Conservation (phyloP, 192 early-diverging fungal genomes). For the Coemansia sp. region DNA sequence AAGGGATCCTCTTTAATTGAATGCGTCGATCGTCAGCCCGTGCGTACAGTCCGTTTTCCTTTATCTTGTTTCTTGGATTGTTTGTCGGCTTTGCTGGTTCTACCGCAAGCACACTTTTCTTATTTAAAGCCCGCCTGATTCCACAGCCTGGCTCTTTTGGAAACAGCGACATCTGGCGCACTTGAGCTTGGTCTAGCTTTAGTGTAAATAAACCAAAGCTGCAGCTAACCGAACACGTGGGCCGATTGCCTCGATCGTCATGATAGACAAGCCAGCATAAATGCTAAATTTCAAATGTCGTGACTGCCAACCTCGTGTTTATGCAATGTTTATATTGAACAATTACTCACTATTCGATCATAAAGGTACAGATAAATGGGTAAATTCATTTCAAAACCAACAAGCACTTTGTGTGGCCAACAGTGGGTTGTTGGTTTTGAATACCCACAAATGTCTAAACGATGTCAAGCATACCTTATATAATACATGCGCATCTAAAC, state of each 20-base stretch:
- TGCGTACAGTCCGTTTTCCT: neutral
- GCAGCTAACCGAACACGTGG: neutral
- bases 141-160: neutral
- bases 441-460: too few species aligned
- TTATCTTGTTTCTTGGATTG: constrained; percentile 5
- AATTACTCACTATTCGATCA: too few species aligned
- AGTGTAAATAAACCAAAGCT: neutral
- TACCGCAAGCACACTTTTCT: neutral
- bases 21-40: constrained; percentile 4
- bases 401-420: too few species aligned
- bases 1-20: neutral
- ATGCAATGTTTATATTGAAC: too few species aligned
- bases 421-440: too few species aligned
- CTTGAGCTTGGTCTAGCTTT: neutral
- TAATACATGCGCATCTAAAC: too few species aligned
- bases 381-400: too few species aligned
- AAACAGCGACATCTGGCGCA: neutral
- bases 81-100: neutral
- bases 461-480: too few species aligned
- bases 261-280: too few species aligned
- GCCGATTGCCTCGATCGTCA: neutral
- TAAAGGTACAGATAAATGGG: too few species aligned
- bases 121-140: neutral
- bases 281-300: too few species aligned
- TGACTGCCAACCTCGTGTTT: too few species aligned